Evolutionary conservation across 768 basidiomycete genomes (phyloP), one percentile per base, ranked within the genome.

Genomic region (Pulveroboletus sp.): DNA sequence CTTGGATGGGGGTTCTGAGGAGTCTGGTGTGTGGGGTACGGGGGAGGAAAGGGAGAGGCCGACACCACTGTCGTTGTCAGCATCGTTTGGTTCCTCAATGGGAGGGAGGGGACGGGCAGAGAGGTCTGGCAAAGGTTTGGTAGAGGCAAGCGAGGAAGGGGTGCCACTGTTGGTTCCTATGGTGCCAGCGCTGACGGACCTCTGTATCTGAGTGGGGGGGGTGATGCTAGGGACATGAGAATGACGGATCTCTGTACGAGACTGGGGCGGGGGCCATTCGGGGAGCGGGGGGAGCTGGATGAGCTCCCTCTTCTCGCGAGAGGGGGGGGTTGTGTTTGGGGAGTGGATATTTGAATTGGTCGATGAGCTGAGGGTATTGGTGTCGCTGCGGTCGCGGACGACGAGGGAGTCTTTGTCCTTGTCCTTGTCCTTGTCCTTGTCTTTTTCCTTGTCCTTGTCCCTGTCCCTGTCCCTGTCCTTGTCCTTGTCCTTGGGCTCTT

Each of bases 61-160:
- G 68, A 73, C 51, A 62, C 71, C 52, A 56, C 67, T 60, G 66
- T 71, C 59, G 51, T 62, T 49, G 69, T 65, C 55, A 15, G 69
- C 61, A 24, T 70, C 67, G 50, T 53, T 58, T 7, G 72, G 71
- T 37, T 75, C 70, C 33, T 72, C 76, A 49, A 79, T 73, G 40
- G 76, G 73, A 28, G 77, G 77, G 6, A 79, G 67, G 14, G 75
- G 74, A 26, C 77, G 75, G 8, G 66, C 35, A 42, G 74, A 75
- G 56, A 89, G 67, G 50, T 89, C 84, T 1, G 88, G 86, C 9
- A 90, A 73, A 8, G 88, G 88, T 61, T 90, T 89, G 65, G 76
- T 80, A 37, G 80, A 72, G 9, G 76, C 58, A 55, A 74, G 61
- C 5, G 78, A 77, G 24, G 70, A 68, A 38, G 79, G 76, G 0